Evolutionary conservation across 305 asterid genomes (phyloP).

Genomic region (Solanum hybrid): DNA sequence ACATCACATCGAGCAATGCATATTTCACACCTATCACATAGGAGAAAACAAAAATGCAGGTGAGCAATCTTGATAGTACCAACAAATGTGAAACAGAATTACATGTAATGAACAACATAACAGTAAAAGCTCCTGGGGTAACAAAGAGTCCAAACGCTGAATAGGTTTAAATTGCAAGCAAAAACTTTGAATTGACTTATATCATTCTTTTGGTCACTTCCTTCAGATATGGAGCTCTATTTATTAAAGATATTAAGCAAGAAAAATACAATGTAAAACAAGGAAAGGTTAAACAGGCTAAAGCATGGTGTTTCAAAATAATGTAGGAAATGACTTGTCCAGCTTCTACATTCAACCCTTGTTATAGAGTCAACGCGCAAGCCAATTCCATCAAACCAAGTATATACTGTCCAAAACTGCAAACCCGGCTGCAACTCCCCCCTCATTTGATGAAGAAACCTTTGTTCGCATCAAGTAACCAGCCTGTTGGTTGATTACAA

Average conservation of each 20-base stretch:
- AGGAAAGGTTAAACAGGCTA: neutral
- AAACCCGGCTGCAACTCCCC: conserved; percentile 93
- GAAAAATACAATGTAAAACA: neutral
- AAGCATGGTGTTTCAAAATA: neutral
- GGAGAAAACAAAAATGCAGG: neutral
- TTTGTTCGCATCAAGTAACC: conserved; percentile 96
- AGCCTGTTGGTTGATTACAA: conserved; percentile 41
- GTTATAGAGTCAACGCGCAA: neutral
- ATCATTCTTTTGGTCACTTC: neutral
- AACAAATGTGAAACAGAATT: neutral
- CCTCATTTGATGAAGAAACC: conserved; percentile 81
- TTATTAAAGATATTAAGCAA: neutral
- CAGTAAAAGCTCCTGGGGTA: neutral
- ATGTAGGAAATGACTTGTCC: neutral
- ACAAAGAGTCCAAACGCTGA: neutral
- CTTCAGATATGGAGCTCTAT: neutral
- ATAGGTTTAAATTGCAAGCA: neutral
- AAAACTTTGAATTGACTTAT: neutral
- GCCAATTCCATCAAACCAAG: conserved; percentile 39
- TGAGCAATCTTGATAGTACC: neutral
- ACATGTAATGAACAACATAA: neutral
- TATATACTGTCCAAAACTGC: conserved; percentile 88
- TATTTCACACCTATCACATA: neutral
- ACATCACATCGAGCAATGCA: neutral
- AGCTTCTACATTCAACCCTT: neutral